Conservation (phyloP, 176 grass and related monocot species). For the Musa schizocarpa region DNA sequence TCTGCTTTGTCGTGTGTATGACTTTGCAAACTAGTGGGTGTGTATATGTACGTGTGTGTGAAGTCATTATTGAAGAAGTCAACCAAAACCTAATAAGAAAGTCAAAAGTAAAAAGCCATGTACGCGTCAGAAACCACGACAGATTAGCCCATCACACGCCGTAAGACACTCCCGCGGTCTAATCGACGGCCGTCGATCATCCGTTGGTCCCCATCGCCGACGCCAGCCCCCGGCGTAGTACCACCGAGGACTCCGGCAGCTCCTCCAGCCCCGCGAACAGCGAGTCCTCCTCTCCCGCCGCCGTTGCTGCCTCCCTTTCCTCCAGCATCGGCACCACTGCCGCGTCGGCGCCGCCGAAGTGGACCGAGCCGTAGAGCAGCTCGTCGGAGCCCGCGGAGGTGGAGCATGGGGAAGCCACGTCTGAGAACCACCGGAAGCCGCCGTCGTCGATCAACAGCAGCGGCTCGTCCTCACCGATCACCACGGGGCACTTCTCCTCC, state of each 20-base stretch:
- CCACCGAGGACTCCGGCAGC: neutral
- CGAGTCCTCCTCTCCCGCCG: neutral
- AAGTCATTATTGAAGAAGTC: too few relatives aligned
- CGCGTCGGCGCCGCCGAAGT: conserved; percentile 23
- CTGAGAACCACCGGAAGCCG: conserved; percentile 72
- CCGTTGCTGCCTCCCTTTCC: neutral
- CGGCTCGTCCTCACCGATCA: too few relatives aligned
- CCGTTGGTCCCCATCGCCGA: neutral
- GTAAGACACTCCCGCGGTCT: neutral
- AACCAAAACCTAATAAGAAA: too few relatives aligned
- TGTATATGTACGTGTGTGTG: too few relatives aligned
- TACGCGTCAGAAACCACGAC: neutral
- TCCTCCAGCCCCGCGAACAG: neutral
- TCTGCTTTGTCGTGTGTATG: too few relatives aligned
- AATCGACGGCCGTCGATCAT: neutral
- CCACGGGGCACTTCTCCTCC: too few relatives aligned
- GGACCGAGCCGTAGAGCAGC: conserved; percentile 13
- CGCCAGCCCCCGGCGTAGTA: neutral
- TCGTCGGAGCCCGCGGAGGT: conserved; percentile 36
- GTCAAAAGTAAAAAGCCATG: neutral
- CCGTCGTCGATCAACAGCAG: too few relatives aligned
- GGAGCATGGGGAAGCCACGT: conserved; percentile 41
- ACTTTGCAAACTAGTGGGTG: too few relatives aligned
- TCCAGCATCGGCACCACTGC: neutral
- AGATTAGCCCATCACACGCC: neutral